Base-by-base conservation (phyloP, 2,329 filamentous ascomycete genomes). In the Fusarium sp. region DNA sequence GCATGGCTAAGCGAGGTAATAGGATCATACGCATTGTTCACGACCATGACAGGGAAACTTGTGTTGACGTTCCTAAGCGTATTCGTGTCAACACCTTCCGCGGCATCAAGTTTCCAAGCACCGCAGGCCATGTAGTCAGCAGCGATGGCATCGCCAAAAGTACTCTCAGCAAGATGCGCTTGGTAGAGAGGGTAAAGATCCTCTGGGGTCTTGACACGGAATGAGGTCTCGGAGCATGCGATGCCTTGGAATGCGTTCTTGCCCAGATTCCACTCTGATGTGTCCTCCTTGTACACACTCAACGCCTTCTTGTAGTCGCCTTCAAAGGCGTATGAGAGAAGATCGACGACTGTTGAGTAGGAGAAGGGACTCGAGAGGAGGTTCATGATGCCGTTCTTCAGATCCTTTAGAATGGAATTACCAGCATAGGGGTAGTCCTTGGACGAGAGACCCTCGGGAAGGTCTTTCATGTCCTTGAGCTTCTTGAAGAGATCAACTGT, bases 11-110 rank as follows among this genome's bases (percentile, higher is more conserved):
- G 37, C 3, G 71, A 55, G 2, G 72, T 70, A 4, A 71, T 39
- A 2, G 71, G 71, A n/a, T 74, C 72, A 8, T 67, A 73, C 9
- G 54, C 57, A 11, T 71, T 67, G 23, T 74, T 74, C 6, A 73
- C 44, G 4, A 74, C 34, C 0, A 74, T 58, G 6, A 73, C 37
- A 0, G 71, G 69, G 18, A 62, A 69, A 16, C 58, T 74, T 0
- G 69, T 74, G 3, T 73, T 71, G 25, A 74, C 56, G 16, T 63
- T 69, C 7, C 65, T 62, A 3, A 73, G 56, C 0, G 58, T 45
- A n/a, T 67, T 61, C 0, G 58, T 63, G 23, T 74, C 48, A 9
- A 69, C 46, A 0, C 28, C 31, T 16, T 74, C 71, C 4, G 53
- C 67, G 18, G 71, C 63, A 2, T 61, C 51, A 7, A 74, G 63